Percentiles rank a stretch among this genome's conserved stretches.
Conservation (phyloP, 148 eudicot genomes). For the Limonium bicolor region DNA sequence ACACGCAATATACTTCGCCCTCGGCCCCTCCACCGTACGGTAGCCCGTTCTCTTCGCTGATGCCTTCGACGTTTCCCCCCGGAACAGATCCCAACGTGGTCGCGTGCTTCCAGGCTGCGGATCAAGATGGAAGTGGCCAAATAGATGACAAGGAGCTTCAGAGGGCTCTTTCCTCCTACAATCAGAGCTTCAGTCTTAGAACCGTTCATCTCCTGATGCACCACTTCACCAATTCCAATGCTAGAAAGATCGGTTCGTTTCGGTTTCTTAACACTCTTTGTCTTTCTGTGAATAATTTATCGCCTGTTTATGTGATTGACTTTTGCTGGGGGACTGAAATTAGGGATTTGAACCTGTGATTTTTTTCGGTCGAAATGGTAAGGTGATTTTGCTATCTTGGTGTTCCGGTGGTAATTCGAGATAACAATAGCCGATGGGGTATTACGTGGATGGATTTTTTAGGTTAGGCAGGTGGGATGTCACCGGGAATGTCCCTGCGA, state of each 20-base stretch:
- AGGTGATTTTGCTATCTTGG: too few species aligned
- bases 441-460: too few species aligned
- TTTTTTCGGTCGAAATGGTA: too few species aligned
- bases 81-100: conserved; percentile 79
- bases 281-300: neutral
- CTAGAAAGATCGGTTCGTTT: conserved; percentile 60
- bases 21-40: conserved; percentile 16
- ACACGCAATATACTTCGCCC: conserved; percentile 15
- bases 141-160: conserved; percentile 90
- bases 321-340: neutral
- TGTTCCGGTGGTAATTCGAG: too few species aligned
- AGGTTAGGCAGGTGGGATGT: too few species aligned
- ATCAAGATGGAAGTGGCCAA: conserved; percentile 69
- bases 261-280: neutral
- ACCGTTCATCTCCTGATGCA: conserved; percentile 89
- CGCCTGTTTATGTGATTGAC: neutral
- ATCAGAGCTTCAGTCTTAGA: conserved; percentile 64
- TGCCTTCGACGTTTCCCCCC: conserved; percentile 75
- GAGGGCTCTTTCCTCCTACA: conserved; percentile 53
- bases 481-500: too few species aligned
- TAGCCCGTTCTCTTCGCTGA: conserved; percentile 50
- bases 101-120: conserved; percentile 66
- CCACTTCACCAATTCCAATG: conserved; percentile 48
- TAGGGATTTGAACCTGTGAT: neutral
- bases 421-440: too few species aligned